Percentiles rank a stretch among this genome's conserved stretches.
Conservation (phyloP, 768 basidiomycete genomes). For the Tulasnella sp. region DNA sequence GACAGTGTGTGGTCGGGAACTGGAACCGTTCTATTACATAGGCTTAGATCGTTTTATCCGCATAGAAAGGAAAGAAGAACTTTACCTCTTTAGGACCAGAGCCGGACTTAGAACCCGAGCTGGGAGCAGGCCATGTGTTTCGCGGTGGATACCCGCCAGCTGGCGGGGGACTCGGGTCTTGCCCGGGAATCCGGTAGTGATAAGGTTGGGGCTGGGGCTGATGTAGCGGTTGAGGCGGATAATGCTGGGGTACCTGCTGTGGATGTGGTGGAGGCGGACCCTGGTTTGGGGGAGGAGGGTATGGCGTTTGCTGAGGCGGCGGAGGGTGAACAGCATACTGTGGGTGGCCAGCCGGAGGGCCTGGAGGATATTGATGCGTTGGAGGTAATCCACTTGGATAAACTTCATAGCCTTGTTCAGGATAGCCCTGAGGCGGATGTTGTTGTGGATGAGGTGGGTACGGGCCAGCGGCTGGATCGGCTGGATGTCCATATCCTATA, state of each 20-base stretch:
- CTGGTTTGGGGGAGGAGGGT: slow-evolving; percentile 17
- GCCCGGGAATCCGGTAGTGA: not conserved
- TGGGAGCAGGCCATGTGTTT: not conserved
- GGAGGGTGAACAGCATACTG: slow-evolving; percentile 10
- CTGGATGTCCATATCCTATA: slow-evolving; percentile 16
- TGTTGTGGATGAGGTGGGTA: not conserved
- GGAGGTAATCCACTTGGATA: slow-evolving; percentile 16
- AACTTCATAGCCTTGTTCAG: slow-evolving; percentile 15
- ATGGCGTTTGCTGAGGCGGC: slow-evolving; percentile 4
- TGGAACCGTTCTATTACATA: not conserved
- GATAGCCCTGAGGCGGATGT: slow-evolving; percentile 10
- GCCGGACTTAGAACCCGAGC: not conserved
- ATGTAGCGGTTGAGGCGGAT: slow-evolving; percentile 5
- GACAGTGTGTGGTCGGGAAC: not conserved
- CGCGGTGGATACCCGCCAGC: not conserved
- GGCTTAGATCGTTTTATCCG: not conserved
- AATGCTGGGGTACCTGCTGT: not conserved
- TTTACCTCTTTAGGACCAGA: not conserved
- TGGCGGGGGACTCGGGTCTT: not conserved
- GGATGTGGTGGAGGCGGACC: slow-evolving; percentile 1
- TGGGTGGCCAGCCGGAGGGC: not conserved
- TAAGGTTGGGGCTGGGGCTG: slow-evolving; percentile 20
- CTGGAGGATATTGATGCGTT: not conserved
- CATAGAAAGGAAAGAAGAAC: not conserved
- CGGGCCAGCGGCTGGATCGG: slow-evolving; percentile 2